Percentiles rank a stretch among this genome's conserved stretches.
phyloP scores from a whole-genome alignment of 163 green algal species.

The Picocystis sp. region DNA sequence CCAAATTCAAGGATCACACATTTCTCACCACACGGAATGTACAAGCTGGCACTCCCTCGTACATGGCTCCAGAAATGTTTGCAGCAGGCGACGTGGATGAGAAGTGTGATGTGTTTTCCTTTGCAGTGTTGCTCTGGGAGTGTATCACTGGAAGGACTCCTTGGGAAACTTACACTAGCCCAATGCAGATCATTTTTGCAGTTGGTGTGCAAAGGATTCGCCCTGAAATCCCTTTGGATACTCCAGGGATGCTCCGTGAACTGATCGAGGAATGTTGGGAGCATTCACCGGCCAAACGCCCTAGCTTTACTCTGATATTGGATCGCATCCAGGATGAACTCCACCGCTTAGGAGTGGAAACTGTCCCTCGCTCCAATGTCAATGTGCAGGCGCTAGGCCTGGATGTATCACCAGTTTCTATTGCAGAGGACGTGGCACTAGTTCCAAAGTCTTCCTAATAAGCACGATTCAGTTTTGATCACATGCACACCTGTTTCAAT shows the following conservation, averaged over 20 bases:
- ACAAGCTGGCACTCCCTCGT: constrained; percentile 34
- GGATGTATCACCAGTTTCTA: too few relatives aligned
- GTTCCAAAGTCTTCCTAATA: too few relatives aligned
- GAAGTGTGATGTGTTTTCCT: constrained; percentile 37
- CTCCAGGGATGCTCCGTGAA: constrained; percentile 19
- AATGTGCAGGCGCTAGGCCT: too few relatives aligned
- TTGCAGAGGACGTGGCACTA: too few relatives aligned
- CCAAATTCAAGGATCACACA: constrained; percentile 42
- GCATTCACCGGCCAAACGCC: constrained; percentile 22
- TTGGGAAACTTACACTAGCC: constrained; percentile 23
- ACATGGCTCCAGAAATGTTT: constrained; percentile 42
- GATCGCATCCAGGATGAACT: too few relatives aligned
- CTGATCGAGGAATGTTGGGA: constrained; percentile 44
- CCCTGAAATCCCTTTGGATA: constrained; percentile 26
- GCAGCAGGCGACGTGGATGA: constrained; percentile 28
- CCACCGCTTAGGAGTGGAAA: too few relatives aligned
- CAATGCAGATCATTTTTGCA: constrained; percentile 23
- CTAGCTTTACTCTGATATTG: constrained; percentile 27
- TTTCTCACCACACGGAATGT: constrained; percentile 41
- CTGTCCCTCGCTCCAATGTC: too few relatives aligned
- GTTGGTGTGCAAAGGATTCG: constrained; percentile 29
- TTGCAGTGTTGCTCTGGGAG: constrained; percentile 37
- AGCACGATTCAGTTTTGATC: too few relatives aligned
- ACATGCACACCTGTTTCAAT: too few relatives aligned
- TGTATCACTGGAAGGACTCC: constrained; percentile 29